Evolutionary conservation across 163 green algal genomes (phyloP), one percentile per base, ranked within the genome.

Genomic region (Scenedesmus sp.): DNA sequence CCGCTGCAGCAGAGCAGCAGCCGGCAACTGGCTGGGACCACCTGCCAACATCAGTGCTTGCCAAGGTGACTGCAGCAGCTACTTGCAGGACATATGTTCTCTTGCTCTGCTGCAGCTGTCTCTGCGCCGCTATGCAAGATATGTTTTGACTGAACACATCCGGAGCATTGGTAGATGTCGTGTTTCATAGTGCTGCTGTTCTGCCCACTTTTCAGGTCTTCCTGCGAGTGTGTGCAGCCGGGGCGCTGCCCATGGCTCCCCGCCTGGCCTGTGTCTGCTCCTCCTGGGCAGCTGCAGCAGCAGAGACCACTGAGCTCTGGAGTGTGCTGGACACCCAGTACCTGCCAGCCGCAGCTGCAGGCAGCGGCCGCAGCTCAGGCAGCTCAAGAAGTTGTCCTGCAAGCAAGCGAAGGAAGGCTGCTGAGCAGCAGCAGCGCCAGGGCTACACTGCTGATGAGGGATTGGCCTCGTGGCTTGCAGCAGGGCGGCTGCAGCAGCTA

Each of bases 241-340:
- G 88, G 8, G 88, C 88, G 1, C 64, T 92, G 62, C 88, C 88
- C 1, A 84, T 82, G 77, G 88, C 88, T 4, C 81, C 77, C 16
- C 46, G 88, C 52, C 81, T 92, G 8, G 60, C 88, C 26, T 87
- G 81, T 34, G 88, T 92, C 4, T 92, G 88, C 81, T 54, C 34
- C 52, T 10, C 15, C 46, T 92, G 81, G 81, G 16, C 46, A 0
- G 60, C 62, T 34, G 88, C 79, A 64, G 88, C 83, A 4, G 79
- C 81, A 60, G 81, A 82, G 23, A 84, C 88, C 20, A 81, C 88
- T 23, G 81, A 92, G 81, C 77, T 92, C 6, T 92, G 62, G 62
- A 23, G 54, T 4, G 16, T 62, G 2, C 52, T 92, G 0, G 79
- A 92, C 64, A 87, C 88, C 1, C 46, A 59, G 26, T 23, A 81